These are phyloP conservation scores for Quercus lobata DNA, from an alignment of 331 rosid genomes.

Conservation along the genomic window DNA sequence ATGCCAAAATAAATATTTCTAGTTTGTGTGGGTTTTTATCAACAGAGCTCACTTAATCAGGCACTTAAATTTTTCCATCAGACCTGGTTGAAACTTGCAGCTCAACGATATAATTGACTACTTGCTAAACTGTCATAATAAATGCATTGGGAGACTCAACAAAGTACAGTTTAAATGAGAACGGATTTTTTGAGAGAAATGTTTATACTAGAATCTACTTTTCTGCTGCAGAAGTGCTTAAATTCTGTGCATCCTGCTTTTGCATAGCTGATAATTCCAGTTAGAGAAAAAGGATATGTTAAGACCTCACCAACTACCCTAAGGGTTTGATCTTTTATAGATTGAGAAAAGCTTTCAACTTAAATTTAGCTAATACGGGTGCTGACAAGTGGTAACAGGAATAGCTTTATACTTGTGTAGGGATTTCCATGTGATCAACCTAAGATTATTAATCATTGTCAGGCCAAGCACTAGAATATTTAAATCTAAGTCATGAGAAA, in stretches of 20 bases:
- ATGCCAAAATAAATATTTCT: too few relatives aligned
- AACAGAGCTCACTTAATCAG: too few relatives aligned
- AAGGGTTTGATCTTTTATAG: constrained; percentile 6
- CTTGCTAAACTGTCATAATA: too few relatives aligned
- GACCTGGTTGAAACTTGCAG: too few relatives aligned
- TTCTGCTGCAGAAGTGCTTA: constrained; percentile 67
- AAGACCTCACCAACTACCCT: constrained; percentile 15
- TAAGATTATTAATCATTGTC: constrained; percentile 36
- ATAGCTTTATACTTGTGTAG: constrained; percentile 53
- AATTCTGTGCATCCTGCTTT: constrained; percentile 51
- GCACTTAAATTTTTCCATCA: too few relatives aligned
- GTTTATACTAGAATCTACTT: constrained; percentile 84
- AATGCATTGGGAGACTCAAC: neutral
- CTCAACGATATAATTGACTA: too few relatives aligned
- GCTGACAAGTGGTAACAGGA: constrained; percentile 9
- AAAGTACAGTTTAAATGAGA: neutral
- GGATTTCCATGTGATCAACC: constrained; percentile 50
- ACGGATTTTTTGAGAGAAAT: constrained; percentile 6
- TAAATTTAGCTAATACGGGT: neutral
- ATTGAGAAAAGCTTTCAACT: neutral
- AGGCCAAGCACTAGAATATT: constrained; percentile 16
- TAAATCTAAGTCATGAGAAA: neutral
- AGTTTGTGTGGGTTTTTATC: too few relatives aligned
- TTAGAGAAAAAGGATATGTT: constrained; percentile 16
- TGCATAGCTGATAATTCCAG: constrained; percentile 50